Percentiles rank a stretch among this genome's conserved stretches.
Evolutionary conservation across 345 rosid genomes (phyloP).

Genomic region (Raphanus sativus): DNA sequence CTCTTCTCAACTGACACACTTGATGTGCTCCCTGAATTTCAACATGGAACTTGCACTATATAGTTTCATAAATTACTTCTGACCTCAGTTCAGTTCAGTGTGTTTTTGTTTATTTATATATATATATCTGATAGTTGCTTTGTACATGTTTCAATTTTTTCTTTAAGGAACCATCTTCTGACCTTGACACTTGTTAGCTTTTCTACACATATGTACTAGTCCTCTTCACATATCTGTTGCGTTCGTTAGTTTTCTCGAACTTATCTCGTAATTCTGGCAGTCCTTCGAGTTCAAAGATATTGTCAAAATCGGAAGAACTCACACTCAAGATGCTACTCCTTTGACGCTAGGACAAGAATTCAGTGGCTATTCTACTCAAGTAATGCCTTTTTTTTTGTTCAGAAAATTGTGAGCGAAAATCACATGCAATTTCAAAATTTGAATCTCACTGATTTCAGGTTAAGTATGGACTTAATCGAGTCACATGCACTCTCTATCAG

Average conservation of each 20-base stretch:
- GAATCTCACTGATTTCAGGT: constrained; percentile 48
- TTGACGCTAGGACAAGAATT: constrained; percentile 97
- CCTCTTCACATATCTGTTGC: too few species aligned
- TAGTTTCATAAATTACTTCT: too few species aligned
- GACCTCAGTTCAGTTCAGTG: too few species aligned
- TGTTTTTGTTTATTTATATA: too few species aligned
- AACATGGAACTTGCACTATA: too few species aligned
- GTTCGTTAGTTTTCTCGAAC: neutral
- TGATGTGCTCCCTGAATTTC: too few species aligned
- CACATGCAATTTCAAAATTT: neutral
- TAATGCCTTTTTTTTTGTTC: constrained; percentile 32
- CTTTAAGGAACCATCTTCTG: too few species aligned
- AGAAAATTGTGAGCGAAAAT: neutral
- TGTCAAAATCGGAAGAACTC: constrained; percentile 94
- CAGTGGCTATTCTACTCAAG: constrained; percentile 95
- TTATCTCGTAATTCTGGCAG: constrained; percentile 38
- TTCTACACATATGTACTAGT: too few species aligned
- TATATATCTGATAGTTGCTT: too few species aligned
- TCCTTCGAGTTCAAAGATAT: constrained; percentile 77
- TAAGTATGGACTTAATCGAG: constrained; percentile 78
- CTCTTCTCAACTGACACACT: neutral
- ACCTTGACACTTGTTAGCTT: too few species aligned
- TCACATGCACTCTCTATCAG: constrained; percentile 73
- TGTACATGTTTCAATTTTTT: too few species aligned
- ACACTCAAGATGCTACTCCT: constrained; percentile 99